These are phyloP conservation scores for Trametes meyenii DNA, from an alignment of 768 basidiomycete genomes.

Conservation along the genomic window DNA sequence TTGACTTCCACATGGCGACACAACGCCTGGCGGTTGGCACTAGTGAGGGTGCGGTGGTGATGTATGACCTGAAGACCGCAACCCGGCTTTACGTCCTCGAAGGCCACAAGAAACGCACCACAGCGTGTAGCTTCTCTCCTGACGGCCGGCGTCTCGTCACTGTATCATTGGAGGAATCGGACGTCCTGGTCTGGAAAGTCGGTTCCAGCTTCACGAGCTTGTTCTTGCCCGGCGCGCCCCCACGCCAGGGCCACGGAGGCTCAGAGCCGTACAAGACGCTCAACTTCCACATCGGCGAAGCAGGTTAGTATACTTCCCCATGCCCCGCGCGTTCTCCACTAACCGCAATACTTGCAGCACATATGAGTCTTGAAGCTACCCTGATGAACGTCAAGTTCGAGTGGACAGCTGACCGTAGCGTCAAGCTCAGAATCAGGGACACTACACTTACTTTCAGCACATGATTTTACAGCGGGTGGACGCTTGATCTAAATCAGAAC, in stretches of 20 bases:
- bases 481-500: neutral
- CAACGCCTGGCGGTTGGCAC: conserved; percentile 95
- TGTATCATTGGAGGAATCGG: conserved; percentile 80
- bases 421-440: conserved; percentile 80
- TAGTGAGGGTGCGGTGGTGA: conserved; percentile 88
- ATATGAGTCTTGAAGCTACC: conserved; percentile 62
- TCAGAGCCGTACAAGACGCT: conserved; percentile 88
- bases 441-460: conserved; percentile 88
- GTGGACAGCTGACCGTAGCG: conserved; percentile 84
- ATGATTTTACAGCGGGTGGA: conserved; percentile 30
- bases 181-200: conserved; percentile 94
- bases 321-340: neutral
- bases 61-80: conserved; percentile 97
- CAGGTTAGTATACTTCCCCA: conserved; percentile 56
- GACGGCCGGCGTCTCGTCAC: conserved; percentile 92
- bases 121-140: conserved; percentile 89
- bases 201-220: conserved; percentile 88
- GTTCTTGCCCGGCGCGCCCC: conserved; percentile 89
- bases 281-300: conserved; percentile 81
- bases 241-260: conserved; percentile 82
- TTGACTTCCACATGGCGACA: conserved; percentile 88
- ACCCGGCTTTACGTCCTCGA: conserved; percentile 95
- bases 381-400: conserved; percentile 78
- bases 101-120: conserved; percentile 79
- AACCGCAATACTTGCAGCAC: conserved; percentile 37